Evolutionary conservation across 495 filamentous ascomycete genomes (phyloP), one percentile per base, ranked within the genome.

Genomic region (Aspergillus wentii): DNA sequence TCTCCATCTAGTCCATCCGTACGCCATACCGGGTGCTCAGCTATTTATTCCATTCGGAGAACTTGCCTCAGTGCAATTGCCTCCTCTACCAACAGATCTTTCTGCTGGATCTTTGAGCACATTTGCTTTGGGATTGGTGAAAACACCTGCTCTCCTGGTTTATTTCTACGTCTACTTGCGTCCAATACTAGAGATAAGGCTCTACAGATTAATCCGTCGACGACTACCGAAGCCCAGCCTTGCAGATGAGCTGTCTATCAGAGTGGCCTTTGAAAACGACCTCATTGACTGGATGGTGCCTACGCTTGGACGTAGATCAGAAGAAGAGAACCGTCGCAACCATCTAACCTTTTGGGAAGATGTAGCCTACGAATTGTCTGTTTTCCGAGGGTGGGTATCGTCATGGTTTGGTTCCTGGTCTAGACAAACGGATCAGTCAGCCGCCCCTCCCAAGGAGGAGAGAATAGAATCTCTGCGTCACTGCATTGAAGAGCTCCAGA

Each of bases 271-370:
- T 22, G 69, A 72, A 21, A 69, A 71, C 40, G 68, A 71, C 29
- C 59, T 72, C 11, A 54, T 71, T 26, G 68, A 69, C 35, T 71
- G 68, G 68, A 62, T 69, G 41, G 58, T 66, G 14, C 68, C 68
- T 5, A 59, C 54, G 3, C 51, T 67, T 14, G 68, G 65, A 1
- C 68, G 66, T n/a, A 53, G 61, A 26, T 51, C 62, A 6, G 59
- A 61, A 28, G 64, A 71, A 38, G 68, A 69, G 39, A 55, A 51
- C 37, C 51, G 51, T 9, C 65, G 68, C n/a, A 51, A 44, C 34
- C 61, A 54, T 23, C 51, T 71, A n/a, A 58, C 62, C 5, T 43
- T 69, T 2, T 30, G 58, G 8, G 49, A 69, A 29, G 66, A 69
- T 42, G 46, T 71, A 10, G 45, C 53, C 29, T 63, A 54, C 33